These are phyloP conservation scores for Dendrobium nobile DNA, from an alignment of 106 monocot species.

Conservation along the genomic window DNA sequence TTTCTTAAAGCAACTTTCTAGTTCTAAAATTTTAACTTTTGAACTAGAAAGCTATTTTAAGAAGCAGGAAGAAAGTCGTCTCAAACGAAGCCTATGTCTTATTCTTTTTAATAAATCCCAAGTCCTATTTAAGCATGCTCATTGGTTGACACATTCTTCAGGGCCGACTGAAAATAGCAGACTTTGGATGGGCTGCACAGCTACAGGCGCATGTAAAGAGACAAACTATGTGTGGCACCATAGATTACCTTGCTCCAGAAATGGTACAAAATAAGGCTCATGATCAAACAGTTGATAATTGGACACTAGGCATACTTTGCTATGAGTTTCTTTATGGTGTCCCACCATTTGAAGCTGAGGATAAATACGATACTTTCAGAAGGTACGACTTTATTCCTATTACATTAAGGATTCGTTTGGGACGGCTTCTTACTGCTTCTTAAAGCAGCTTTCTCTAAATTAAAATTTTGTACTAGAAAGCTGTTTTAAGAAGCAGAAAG, in stretches of 20 bases:
- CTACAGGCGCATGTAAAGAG: conserved; percentile 60
- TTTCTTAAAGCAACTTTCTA: too few species aligned
- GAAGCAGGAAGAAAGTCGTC: too few species aligned
- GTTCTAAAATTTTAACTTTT: too few species aligned
- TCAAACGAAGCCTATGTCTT: too few species aligned
- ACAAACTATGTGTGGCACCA: conserved; percentile 86
- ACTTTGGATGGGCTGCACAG: conserved; percentile 85
- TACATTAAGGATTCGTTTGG: background rate
- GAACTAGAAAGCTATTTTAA: too few species aligned
- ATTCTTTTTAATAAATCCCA: too few species aligned
- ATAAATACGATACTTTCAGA: conserved; percentile 60
- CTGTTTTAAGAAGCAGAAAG: too few species aligned
- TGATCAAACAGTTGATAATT: conserved; percentile 87
- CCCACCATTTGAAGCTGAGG: conserved; percentile 89
- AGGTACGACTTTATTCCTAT: conserved; percentile 28
- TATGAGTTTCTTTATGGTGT: conserved; percentile 91
- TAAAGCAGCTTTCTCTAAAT: too few species aligned
- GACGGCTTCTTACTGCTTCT: too few species aligned
- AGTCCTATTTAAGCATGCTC: background rate
- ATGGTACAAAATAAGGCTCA: conserved; percentile 88
- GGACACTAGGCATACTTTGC: conserved; percentile 92
- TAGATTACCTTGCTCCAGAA: conserved; percentile 96
- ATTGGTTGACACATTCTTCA: conserved; percentile 16
- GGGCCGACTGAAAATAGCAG: conserved; percentile 85
- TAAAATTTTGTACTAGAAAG: too few species aligned